Evolutionary conservation across 108 stramenopile species (phyloP).

Genomic region (Discostella stelligeroides): DNA sequence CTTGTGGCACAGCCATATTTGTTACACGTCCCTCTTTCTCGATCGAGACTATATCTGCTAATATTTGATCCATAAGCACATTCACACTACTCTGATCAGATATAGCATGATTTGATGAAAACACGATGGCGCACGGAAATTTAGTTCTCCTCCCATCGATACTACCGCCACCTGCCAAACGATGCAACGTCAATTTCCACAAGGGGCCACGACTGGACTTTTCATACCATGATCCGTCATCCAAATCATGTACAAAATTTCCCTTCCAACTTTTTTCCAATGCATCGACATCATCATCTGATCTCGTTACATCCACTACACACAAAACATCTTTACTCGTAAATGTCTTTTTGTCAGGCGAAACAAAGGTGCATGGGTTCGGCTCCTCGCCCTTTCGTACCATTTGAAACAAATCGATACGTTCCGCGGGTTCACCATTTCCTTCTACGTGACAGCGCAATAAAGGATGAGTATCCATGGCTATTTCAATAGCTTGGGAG

Average conservation of each 20-base stretch:
- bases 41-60: slow-evolving; percentile 58
- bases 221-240: slow-evolving; percentile 74
- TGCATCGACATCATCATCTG: slow-evolving; percentile 16
- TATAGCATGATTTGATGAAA: slow-evolving; percentile 86
- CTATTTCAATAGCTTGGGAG: slow-evolving; percentile 59
- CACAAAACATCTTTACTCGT: slow-evolving; percentile 53
- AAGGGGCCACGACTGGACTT: slow-evolving; percentile 53
- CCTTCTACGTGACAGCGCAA: slow-evolving; percentile 65
- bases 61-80: slow-evolving; percentile 73
- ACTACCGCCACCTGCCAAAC: slow-evolving; percentile 28
- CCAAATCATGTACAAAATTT: slow-evolving; percentile 66
- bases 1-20: slow-evolving; percentile 44
- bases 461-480: slow-evolving; percentile 80
- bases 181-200: slow-evolving; percentile 77
- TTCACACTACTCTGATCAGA: slow-evolving; percentile 82
- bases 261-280: slow-evolving; percentile 68
- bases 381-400: slow-evolving; percentile 84
- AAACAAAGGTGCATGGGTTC: slow-evolving; percentile 75
- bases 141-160: slow-evolving; percentile 3
- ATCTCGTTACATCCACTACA: slow-evolving; percentile 55
- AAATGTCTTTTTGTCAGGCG: slow-evolving; percentile 35
- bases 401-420: slow-evolving; percentile 88
- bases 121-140: slow-evolving; percentile 65
- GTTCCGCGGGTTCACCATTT: slow-evolving; percentile 73
- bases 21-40: slow-evolving; percentile 39